Conservation (phyloP, 257 asterid species). For the Anisodus tanguticus region DNA sequence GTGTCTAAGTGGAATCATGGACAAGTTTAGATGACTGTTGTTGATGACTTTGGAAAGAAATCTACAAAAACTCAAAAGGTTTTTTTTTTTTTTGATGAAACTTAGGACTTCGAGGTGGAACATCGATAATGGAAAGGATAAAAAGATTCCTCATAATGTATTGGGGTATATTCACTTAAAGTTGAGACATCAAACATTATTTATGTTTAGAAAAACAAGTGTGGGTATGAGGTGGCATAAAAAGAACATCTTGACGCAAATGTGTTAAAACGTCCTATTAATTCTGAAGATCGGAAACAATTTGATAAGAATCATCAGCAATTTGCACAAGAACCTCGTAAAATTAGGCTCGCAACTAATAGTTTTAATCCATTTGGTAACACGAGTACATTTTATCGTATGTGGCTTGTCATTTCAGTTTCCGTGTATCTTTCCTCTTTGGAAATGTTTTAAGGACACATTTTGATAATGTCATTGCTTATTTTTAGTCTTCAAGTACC, state of each 20-base stretch:
- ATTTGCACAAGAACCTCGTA: background rate
- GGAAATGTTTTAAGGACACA: background rate
- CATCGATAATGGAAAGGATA: background rate
- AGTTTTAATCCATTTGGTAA: background rate
- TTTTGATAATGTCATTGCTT: too few species aligned
- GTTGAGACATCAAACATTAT: background rate
- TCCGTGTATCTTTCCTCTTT: background rate
- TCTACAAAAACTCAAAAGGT: too few species aligned
- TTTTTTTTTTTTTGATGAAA: too few species aligned
- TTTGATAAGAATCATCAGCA: background rate
- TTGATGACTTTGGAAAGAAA: too few species aligned
- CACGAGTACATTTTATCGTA: background rate
- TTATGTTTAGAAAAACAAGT: background rate
- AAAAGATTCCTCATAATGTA: background rate
- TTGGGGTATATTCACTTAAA: background rate
- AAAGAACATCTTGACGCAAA: background rate
- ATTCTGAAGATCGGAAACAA: background rate
- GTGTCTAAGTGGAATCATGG: too few species aligned
- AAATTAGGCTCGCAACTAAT: too few species aligned
- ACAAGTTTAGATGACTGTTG: too few species aligned
- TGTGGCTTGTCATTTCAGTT: background rate
- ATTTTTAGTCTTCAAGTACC: too few species aligned
- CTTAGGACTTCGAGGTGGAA: background rate
- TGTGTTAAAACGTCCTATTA: background rate
- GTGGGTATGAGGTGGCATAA: conserved; percentile 2